Base-by-base conservation (phyloP, 2,329 filamentous ascomycete genomes). In the Ophiognomonia clavigignenti-juglandacearum region DNA sequence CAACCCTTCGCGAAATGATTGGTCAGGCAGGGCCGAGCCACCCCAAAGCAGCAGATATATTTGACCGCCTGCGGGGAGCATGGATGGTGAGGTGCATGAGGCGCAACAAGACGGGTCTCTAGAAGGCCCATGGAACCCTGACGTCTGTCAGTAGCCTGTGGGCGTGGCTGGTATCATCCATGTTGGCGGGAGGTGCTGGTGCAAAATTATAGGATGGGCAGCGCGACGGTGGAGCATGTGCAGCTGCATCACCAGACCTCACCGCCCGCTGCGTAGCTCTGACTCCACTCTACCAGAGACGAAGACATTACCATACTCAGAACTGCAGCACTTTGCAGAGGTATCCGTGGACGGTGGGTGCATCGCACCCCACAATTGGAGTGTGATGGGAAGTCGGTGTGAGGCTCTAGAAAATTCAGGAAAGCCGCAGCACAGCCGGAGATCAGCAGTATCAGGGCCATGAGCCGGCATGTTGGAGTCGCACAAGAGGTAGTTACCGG, bases 1-100 rank as follows among this genome's bases (percentile, higher is more conserved):
- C 26, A 37, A 16, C 14, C 20, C 48, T 42, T 40, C 45, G 41
- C 41, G 45, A 51, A 48, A 39, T n/a, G 47, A 31, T 35, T 41
- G 42, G 26, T 20, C 27, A 38, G 41, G 20, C 24, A 19, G 40
- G 23, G 37, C 22, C 41, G 36, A 20, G 36, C 31, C 27, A 38
- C 19, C 18, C 18, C 16, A 31, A 40, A 38, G 35, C 22, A 45
- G 34, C 42, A 51, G 31, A n/a, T n/a, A 43, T 24, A 37, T 51
- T 43, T 6, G 46, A 42, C 45, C 37, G 39, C 34, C 26, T 24
- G 27, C 42, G 45, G 24, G 41, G 24, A 39, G 4, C 20, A 36
- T 36, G 37, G 31, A 47, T 23, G 39, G 14, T 31, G 39, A 23
- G 43, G 42, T 37, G 24, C 31, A 41, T 41, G 31, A 39, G 37